Base-by-base conservation (phyloP, 495 filamentous ascomycete species). In the Xylaria nigripes region DNA sequence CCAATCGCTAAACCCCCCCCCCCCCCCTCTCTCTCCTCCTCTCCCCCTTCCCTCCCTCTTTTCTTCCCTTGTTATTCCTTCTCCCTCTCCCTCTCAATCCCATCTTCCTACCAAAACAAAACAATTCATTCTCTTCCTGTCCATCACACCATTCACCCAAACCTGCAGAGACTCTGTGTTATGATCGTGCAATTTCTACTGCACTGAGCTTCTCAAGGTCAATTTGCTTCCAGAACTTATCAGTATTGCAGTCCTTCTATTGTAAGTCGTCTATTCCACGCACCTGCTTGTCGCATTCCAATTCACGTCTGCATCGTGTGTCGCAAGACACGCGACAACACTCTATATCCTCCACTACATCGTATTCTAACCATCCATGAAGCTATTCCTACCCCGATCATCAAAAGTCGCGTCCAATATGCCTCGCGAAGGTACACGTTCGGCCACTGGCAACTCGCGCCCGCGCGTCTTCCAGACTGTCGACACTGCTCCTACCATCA, bases 371-470 rank as follows among this genome's bases (percentile, higher is more conserved):
- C 56, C 34, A 58, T 58, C 49, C 52, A 44, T 61, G 51, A 54
- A 64, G 55, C 55, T 48, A 51, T 63, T 47, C 48, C 51, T 44
- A 32, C 48, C 58, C 51, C 63, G 62, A 55, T 40, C 48, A 23
- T 55, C 47, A 19, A 32, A 1, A 49, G 18, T 25, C 43, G 46
- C 62, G 63, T 48, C 54, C 55, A 66, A 61, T 60, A 80, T 80
- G 77, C 64, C 76, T 64, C 75, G 76, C 61, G 77, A 80, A 71
- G 76, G 76, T 61, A 80, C 77, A 48, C 75, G 77, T 54, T 79
- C 76, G 44, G 59, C 65, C 51, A 80, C 77, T 38, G 77, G 77
- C 67, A 76, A 80, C 64, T 74, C 77, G 44, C 71, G 70, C 58
- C 77, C 77, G 55, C 73, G 77, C 60, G 70, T 79, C 60, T 75